A percentile compares a stretch with the other conserved stretches of the same genome.
These are phyloP conservation scores for Meyerozyma guilliermondii DNA, from an alignment of 1,139 yeast genomes.

Conservation along the genomic window DNA sequence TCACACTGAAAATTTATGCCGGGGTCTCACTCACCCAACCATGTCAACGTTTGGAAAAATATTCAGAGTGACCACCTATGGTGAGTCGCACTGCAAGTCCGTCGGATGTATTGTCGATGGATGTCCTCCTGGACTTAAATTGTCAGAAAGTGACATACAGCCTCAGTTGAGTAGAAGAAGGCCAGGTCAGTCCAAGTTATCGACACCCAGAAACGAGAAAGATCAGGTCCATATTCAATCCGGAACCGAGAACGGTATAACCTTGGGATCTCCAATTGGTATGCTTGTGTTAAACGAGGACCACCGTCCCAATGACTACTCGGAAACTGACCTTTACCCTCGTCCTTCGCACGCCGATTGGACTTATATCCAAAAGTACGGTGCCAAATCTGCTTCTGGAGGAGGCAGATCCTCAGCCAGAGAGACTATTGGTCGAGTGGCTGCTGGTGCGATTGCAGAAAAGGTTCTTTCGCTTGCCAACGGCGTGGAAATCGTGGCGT, in stretches of 20 bases:
- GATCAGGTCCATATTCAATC: constrained; percentile 90
- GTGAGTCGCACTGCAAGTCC: constrained; percentile 97
- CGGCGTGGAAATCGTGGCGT: constrained; percentile 91
- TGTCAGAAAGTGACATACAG: constrained; percentile 84
- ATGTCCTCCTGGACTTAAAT: constrained; percentile 88
- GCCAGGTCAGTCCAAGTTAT: constrained; percentile 90
- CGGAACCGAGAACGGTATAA: constrained; percentile 87
- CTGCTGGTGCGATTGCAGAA: constrained; percentile 98
- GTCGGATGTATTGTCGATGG: constrained; percentile 99
- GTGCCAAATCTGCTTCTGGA: constrained; percentile 88
- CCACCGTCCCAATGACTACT: constrained; percentile 93
- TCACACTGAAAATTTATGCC: background rate
- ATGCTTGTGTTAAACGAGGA: constrained; percentile 92
- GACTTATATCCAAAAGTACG: constrained; percentile 88
- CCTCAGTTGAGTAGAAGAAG: constrained; percentile 95
- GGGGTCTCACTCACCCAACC: background rate
- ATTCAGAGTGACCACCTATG: constrained; percentile 83
- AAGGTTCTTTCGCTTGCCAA: constrained; percentile 73
- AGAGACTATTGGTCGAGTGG: constrained; percentile 97
- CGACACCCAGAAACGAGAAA: constrained; percentile 95
- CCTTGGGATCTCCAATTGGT: constrained; percentile 93
- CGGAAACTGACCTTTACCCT: constrained; percentile 92
- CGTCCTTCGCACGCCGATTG: constrained; percentile 98
- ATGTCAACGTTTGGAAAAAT: constrained; percentile 45
- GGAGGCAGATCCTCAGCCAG: constrained; percentile 98